Conservation (phyloP, 495 filamentous ascomycete species). For the Penicillium waksmanii region DNA sequence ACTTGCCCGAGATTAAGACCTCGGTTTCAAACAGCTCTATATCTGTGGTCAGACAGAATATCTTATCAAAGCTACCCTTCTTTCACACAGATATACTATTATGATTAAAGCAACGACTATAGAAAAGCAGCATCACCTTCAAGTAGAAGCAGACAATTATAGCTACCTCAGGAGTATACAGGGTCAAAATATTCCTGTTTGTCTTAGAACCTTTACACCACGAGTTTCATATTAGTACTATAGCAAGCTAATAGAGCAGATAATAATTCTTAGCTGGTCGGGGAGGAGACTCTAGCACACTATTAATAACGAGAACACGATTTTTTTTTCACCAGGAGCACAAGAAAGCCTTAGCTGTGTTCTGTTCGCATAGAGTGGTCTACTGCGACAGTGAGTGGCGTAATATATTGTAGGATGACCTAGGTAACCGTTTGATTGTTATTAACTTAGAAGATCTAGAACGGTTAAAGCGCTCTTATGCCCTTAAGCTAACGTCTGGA, state of each 20-base stretch:
- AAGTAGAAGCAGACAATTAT: constrained; percentile 34
- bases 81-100: constrained; percentile 33
- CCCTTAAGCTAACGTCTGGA: constrained; percentile 11
- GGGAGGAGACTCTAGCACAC: constrained; percentile 26
- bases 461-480: constrained; percentile 18
- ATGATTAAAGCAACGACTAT: constrained; percentile 32
- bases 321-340: constrained; percentile 26
- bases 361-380: constrained; percentile 19
- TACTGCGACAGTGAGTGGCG: constrained; percentile 30
- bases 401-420: constrained; percentile 30
- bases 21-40: constrained; percentile 31
- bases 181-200: constrained; percentile 28
- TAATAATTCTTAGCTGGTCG: constrained; percentile 34
- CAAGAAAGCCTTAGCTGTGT: constrained; percentile 18
- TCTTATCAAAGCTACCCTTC: constrained; percentile 34
- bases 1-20: constrained; percentile 26
- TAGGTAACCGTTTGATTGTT: constrained; percentile 16
- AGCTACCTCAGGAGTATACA: constrained; percentile 22
- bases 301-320: constrained; percentile 24
- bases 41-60: constrained; percentile 33
- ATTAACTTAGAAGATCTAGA: constrained; percentile 31
- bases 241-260: constrained; percentile 28
- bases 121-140: constrained; percentile 28
- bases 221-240: constrained; percentile 32
- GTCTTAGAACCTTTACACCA: constrained; percentile 26